Evolutionary conservation across 2,329 filamentous ascomycete species (phyloP).

Genomic region (Fusarium hostae): DNA sequence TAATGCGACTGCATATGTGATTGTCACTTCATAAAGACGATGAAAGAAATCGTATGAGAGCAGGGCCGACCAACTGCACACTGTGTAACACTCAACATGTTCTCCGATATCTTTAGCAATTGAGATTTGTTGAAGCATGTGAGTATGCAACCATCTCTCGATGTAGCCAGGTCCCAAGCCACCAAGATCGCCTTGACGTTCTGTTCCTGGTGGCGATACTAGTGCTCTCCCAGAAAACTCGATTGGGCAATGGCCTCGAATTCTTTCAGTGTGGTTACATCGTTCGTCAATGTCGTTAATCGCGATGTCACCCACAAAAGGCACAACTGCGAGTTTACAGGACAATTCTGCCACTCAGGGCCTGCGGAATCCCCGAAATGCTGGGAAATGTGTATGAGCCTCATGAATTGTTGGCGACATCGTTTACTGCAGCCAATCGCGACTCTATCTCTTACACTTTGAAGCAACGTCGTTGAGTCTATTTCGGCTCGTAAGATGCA

Average conservation of each 20-base stretch:
- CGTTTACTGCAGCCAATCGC: neutral
- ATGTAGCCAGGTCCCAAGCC: constrained; percentile 12
- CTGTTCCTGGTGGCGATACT: constrained; percentile 35
- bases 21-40: neutral
- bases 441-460: neutral
- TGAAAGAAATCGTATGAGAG: neutral
- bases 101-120: neutral
- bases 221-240: neutral
- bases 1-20: neutral
- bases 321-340: constrained; percentile 4
- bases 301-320: constrained; percentile 30
- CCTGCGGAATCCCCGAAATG: constrained; percentile 1
- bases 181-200: constrained; percentile 19
- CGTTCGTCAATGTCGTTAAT: constrained; percentile 9
- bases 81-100: constrained; percentile 11
- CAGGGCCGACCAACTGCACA: neutral
- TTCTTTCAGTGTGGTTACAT: constrained; percentile 34
- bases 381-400: constrained; percentile 31
- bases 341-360: neutral
- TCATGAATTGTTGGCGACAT: constrained; percentile 24
- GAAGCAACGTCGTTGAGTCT: neutral
- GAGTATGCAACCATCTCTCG: constrained; percentile 16
- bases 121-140: constrained; percentile 12
- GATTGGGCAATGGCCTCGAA: constrained; percentile 30
- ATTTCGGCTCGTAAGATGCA: constrained; percentile 24